These are phyloP conservation scores for Boletus rufocinnamomeus DNA, from an alignment of 768 basidiomycete species.

Conservation along the genomic window DNA sequence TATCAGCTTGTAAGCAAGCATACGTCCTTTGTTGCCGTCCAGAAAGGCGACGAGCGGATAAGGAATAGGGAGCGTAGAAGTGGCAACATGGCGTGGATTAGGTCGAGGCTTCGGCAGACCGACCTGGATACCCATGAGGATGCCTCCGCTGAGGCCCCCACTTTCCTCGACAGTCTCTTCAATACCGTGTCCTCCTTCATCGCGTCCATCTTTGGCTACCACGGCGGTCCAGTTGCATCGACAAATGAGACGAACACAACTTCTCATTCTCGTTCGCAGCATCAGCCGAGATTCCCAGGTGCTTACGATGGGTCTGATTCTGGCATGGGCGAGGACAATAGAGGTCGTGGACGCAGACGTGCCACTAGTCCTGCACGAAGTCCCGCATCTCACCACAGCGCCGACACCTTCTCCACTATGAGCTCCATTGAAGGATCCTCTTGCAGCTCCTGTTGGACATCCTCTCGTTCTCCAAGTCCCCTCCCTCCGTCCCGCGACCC, in stretches of 20 bases:
- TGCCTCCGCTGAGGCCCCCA: not conserved
- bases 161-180: constrained; percentile 24
- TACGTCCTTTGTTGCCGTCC: constrained; percentile 61
- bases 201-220: constrained; percentile 15
- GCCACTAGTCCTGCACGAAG: constrained; percentile 2
- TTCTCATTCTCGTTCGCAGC: not conserved
- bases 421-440: constrained; percentile 47
- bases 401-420: constrained; percentile 45
- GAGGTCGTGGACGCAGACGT: constrained; percentile 7
- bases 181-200: constrained; percentile 20
- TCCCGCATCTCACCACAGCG: constrained; percentile 31
- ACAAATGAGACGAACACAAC: not conserved
- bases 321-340: not conserved
- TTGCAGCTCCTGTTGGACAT: constrained; percentile 39
- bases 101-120: constrained; percentile 18
- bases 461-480: constrained; percentile 26
- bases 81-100: constrained; percentile 12
- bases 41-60: constrained; percentile 32
- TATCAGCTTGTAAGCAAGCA: constrained; percentile 54
- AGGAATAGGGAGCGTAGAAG: constrained; percentile 10
- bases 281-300: constrained; percentile 19
- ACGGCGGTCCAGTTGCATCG: constrained; percentile 3
- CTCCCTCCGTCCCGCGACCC: constrained; percentile 29
- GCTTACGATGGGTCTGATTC: constrained; percentile 24
- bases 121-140: not conserved